Evolutionary conservation across 495 filamentous ascomycete genomes (phyloP), one percentile per base, ranked within the genome.

Genomic region (Penicillium alfredii): DNA sequence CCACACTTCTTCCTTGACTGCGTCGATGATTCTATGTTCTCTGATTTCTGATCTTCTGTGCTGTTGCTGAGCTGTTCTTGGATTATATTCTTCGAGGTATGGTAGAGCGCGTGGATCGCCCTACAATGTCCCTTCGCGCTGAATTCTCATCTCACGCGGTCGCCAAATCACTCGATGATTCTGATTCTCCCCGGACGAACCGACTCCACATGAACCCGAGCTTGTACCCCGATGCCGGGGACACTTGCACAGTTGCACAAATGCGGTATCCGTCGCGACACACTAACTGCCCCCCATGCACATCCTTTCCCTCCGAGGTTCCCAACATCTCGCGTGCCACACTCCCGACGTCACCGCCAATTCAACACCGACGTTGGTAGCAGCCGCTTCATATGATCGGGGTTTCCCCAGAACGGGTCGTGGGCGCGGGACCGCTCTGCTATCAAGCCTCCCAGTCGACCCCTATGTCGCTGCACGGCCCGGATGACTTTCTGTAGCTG

Each of bases 381-480:
- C 31, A 67, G 47, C 34, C 53, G 56, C 54, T 61, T 63, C 59
- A 68, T 61, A 52, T 68, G 64, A 48, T 71, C 59, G 10, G 58
- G 51, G 10, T 50, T 55, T 7, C 58, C 59, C 52, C 47, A 60
- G 16, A 67, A 44, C 9, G 56, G 38, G 30, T 67, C 61, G 35
- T 54, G 58, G 12, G 49, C 51, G 41, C 51, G 56, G 24, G 39
- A 49, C 30, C 45, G 49, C 12, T 50, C 50, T 18, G 43, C 37
- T 11, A 55, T 54, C 41, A 57, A 53, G 14, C 26, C 42, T 26
- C 36, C 31, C 18, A 55, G 18, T 18, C 39, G 36, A 32, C 51
- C 42, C 3, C 52, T 44, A 27, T 48, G 40, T 30, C 44, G 38
- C 29, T 51, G 37, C 3, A 38, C 29, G 6, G 37, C 34, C 19